Conservation (phyloP, 306 rosid species). For the Bauhinia variegata region DNA sequence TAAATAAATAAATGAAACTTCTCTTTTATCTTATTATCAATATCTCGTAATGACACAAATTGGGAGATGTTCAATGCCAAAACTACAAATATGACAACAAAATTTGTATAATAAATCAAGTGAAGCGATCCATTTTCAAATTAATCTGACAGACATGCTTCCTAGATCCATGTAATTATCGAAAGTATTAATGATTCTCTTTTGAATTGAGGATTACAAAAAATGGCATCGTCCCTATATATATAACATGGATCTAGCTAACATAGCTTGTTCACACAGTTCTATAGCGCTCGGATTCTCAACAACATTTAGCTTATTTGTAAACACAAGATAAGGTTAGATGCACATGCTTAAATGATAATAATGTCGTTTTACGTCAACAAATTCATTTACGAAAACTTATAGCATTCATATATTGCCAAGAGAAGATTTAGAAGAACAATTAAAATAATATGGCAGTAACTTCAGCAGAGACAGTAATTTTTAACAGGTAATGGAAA, state of each 20-base stretch:
- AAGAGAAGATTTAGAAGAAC: constrained; percentile 5
- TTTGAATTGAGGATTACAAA: constrained; percentile 50
- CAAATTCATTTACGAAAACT: constrained; percentile 11
- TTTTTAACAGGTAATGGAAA: constrained; percentile 17
- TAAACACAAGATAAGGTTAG: constrained; percentile 42
- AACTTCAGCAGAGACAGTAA: constrained; percentile 6
- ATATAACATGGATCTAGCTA: constrained; percentile 35
- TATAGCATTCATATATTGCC: constrained; percentile 2
- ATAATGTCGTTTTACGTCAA: constrained; percentile 24
- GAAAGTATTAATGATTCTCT: constrained; percentile 38
- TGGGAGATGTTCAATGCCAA: constrained; percentile 48
- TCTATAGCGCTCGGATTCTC: constrained; percentile 50
- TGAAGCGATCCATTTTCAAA: constrained; percentile 41
- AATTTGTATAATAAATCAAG: constrained; percentile 32
- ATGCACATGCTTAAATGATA: constrained; percentile 29
- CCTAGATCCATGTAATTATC: constrained; percentile 49
- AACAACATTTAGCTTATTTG: constrained; percentile 30
- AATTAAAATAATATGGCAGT: constrained; percentile 22
- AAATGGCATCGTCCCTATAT: constrained; percentile 46
- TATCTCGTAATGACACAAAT: constrained; percentile 47
- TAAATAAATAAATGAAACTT: constrained; percentile 80
- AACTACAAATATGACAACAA: constrained; percentile 30
- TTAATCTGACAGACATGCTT: constrained; percentile 74
- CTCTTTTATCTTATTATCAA: constrained; percentile 70
- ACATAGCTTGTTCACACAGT: constrained; percentile 24